These are phyloP conservation scores for Polyplosphaeria fusca DNA, from an alignment of 495 filamentous ascomycete genomes.

Conservation along the genomic window DNA sequence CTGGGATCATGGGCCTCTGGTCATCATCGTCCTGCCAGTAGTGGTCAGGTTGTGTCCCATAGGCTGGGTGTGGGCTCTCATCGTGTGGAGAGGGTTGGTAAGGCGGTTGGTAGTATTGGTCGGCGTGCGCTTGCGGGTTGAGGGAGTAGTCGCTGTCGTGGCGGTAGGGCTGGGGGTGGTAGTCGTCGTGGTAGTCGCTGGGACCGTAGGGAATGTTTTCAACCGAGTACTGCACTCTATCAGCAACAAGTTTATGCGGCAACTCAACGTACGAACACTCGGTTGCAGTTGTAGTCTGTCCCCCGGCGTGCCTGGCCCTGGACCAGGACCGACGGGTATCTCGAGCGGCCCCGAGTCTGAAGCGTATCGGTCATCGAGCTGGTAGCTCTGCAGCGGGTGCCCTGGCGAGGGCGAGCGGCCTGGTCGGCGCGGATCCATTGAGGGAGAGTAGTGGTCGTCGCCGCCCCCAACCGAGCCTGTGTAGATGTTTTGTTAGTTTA, in stretches of 20 bases:
- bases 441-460: conserved; percentile 26
- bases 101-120: conserved; percentile 78
- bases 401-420: conserved; percentile 33
- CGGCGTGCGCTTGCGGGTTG: conserved; percentile 78
- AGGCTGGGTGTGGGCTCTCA: conserved; percentile 56
- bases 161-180: conserved; percentile 46
- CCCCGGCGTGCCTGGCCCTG: conserved; percentile 28
- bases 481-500: conserved; percentile 2
- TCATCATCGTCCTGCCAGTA: conserved; percentile 58
- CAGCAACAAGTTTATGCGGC: no score
- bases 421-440: conserved; percentile 34
- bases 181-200: conserved; percentile 61
- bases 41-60: conserved; percentile 49
- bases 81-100: conserved; percentile 69
- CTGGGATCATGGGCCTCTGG: conserved; percentile 58
- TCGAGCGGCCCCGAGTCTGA: conserved; percentile 27
- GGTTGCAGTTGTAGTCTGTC: conserved; percentile 36
- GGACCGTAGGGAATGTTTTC: conserved; percentile 73
- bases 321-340: conserved; percentile 37
- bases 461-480: conserved; percentile 13
- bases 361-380: conserved; percentile 30
- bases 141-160: conserved; percentile 64
- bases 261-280: conserved; percentile 34
- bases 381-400: conserved; percentile 30
- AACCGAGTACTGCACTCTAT: conserved; percentile 63